phyloP scores from a whole-genome alignment of 768 basidiomycete species.

The Tephrocybe rancida region DNA sequence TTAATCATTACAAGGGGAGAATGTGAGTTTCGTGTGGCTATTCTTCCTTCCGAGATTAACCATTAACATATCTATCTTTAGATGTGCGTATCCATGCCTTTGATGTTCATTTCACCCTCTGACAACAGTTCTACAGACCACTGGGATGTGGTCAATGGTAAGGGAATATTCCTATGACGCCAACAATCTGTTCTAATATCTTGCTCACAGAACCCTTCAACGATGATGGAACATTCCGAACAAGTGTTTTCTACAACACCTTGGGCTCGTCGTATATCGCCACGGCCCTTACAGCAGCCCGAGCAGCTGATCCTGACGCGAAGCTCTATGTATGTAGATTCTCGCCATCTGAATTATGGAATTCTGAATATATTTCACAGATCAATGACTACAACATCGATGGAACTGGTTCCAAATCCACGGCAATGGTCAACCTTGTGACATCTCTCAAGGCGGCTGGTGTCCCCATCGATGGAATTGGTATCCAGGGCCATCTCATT shows the following conservation, averaged over 20 bases:
- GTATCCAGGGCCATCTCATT: constrained; percentile 62
- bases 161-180: not conserved
- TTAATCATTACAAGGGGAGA: constrained; percentile 53
- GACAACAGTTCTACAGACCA: constrained; percentile 36
- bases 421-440: constrained; percentile 56
- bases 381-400: constrained; percentile 47
- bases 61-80: not conserved
- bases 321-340: constrained; percentile 51
- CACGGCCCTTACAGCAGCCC: constrained; percentile 53
- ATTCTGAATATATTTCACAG: constrained; percentile 14
- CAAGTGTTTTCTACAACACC: constrained; percentile 54
- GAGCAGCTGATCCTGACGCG: constrained; percentile 53
- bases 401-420: constrained; percentile 51
- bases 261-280: constrained; percentile 47
- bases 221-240: constrained; percentile 58
- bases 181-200: not conserved
- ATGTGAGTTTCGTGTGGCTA: constrained; percentile 35
- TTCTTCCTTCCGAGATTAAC: not conserved
- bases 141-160: constrained; percentile 48
- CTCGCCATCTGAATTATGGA: not conserved
- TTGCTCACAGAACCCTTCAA: constrained; percentile 49
- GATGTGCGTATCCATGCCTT: no score
- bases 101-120: constrained; percentile 21
- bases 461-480: constrained; percentile 62
- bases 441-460: constrained; percentile 45